A percentile compares a stretch with the other conserved stretches of the same genome.
These are phyloP conservation scores for Vanrija humicola DNA, from an alignment of 1,284 basidiomycete genomes.

Conservation along the genomic window DNA sequence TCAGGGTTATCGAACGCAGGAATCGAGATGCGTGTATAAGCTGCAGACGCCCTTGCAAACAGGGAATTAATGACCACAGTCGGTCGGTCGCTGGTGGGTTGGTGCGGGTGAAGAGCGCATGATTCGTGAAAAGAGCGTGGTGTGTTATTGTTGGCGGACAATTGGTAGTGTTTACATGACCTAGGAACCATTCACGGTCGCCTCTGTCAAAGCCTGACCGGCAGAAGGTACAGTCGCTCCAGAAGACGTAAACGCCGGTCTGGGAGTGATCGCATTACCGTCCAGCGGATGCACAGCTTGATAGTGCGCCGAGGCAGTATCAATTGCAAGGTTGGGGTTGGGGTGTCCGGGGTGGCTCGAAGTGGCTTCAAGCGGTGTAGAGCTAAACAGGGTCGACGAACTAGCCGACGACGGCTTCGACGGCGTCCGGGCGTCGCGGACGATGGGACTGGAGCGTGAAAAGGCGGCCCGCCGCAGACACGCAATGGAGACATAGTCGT, in stretches of 20 bases:
- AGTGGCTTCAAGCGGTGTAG: background rate
- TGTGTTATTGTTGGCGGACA: too few relatives aligned
- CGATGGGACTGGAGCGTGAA: slow-evolving; percentile 3
- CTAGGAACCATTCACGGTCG: too few relatives aligned
- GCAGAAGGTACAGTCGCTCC: background rate
- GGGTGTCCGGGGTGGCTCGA: background rate
- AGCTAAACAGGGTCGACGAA: background rate
- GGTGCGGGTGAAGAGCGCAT: too few relatives aligned
- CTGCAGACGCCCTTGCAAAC: too few relatives aligned
- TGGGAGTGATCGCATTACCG: slow-evolving; percentile 16
- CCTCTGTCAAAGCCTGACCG: too few relatives aligned
- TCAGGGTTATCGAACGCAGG: too few relatives aligned
- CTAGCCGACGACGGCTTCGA: background rate
- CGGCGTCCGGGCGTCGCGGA: background rate
- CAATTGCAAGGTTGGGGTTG: slow-evolving; percentile 12
- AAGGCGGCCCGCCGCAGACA: slow-evolving; percentile 30
- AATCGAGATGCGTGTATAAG: too few relatives aligned
- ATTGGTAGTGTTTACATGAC: too few relatives aligned
- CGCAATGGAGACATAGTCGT: slow-evolving; percentile 38
- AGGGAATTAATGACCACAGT: too few relatives aligned
- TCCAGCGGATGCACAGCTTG: slow-evolving; percentile 9
- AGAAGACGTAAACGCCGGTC: slow-evolving; percentile 13
- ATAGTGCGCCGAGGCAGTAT: slow-evolving; percentile 14
- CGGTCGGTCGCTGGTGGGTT: too few relatives aligned
- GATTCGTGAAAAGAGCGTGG: too few relatives aligned